Percentiles rank a stretch among this genome's conserved stretches.
These are phyloP conservation scores for cucumber (Cucumis sativus) DNA, from an alignment of 306 rosid species.

Conservation along the genomic window DNA sequence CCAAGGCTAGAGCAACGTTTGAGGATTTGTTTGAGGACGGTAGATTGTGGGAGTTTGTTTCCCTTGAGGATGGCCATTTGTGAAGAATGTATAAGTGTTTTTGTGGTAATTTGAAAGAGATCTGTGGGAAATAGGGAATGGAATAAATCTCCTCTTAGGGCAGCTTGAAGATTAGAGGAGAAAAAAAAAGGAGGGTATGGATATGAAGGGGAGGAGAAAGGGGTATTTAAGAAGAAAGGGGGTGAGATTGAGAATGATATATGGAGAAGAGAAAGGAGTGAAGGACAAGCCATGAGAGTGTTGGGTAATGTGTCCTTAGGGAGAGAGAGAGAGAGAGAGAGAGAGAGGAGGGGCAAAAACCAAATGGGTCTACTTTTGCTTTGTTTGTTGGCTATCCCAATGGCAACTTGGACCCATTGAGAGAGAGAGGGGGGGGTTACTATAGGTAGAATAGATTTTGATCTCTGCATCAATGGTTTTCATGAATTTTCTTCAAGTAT, in stretches of 20 bases:
- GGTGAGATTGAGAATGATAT: not conserved
- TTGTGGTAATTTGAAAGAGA: not conserved
- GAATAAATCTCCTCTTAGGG: not conserved
- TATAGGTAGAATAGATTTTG: too few species aligned
- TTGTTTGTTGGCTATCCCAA: slow-evolving; percentile 27
- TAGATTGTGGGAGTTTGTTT: slow-evolving; percentile 55
- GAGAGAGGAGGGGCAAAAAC: slow-evolving; percentile 27
- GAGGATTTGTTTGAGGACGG: slow-evolving; percentile 66
- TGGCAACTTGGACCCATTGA: slow-evolving; percentile 37
- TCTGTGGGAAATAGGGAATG: not conserved
- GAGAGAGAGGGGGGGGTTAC: not conserved
- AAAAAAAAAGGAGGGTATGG: not conserved
- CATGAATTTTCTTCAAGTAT: too few species aligned
- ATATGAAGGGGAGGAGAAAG: not conserved
- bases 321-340: not conserved
- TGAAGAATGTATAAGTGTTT: not conserved
- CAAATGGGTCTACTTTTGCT: slow-evolving; percentile 32
- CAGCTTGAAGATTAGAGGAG: too few species aligned
- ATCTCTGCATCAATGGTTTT: too few species aligned
- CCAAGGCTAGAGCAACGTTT: slow-evolving; percentile 78
- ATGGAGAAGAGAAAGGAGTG: not conserved
- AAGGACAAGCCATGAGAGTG: slow-evolving; percentile 5
- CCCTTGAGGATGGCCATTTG: slow-evolving; percentile 60
- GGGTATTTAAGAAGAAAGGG: not conserved
- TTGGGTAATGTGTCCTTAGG: not conserved